phyloP scores from a whole-genome alignment of 345 rosid species.

The Salix koriyanagi region DNA sequence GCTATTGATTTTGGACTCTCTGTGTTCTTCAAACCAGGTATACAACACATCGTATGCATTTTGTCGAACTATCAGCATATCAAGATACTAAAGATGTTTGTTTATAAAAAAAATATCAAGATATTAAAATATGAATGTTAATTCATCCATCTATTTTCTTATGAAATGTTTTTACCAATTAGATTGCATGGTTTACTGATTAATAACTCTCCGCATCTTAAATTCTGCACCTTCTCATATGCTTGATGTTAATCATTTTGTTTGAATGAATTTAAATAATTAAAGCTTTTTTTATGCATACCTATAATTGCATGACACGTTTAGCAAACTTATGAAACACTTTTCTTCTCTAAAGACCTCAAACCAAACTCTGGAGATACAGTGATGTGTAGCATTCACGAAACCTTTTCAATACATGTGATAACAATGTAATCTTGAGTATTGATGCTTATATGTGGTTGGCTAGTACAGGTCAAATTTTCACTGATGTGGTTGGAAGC shows the following conservation, averaged over 20 bases:
- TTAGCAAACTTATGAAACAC: neutral
- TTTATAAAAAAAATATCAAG: neutral
- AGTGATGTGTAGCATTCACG: neutral
- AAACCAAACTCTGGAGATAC: neutral
- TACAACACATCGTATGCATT: neutral
- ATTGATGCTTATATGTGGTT: slow-evolving; percentile 4
- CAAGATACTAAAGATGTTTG: neutral
- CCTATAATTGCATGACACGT: neutral
- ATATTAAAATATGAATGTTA: too few relatives aligned
- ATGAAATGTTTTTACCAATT: neutral
- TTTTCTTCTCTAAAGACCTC: neutral
- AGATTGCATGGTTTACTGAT: neutral
- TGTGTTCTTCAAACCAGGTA: slow-evolving; percentile 96
- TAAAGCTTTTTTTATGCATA: neutral
- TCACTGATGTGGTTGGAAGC: slow-evolving; percentile 95
- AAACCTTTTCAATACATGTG: neutral
- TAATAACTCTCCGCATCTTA: neutral
- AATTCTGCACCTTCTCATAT: neutral
- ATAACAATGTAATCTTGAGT: neutral
- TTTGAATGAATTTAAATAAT: neutral
- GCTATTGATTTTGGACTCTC: slow-evolving; percentile 99
- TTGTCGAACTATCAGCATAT: neutral
- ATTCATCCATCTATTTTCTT: neutral
- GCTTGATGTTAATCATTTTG: neutral
- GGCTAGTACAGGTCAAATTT: slow-evolving; percentile 62